Evolutionary conservation across 352 stramenopile genomes (phyloP).

Genomic region (Phytophthora sansomeana): DNA sequence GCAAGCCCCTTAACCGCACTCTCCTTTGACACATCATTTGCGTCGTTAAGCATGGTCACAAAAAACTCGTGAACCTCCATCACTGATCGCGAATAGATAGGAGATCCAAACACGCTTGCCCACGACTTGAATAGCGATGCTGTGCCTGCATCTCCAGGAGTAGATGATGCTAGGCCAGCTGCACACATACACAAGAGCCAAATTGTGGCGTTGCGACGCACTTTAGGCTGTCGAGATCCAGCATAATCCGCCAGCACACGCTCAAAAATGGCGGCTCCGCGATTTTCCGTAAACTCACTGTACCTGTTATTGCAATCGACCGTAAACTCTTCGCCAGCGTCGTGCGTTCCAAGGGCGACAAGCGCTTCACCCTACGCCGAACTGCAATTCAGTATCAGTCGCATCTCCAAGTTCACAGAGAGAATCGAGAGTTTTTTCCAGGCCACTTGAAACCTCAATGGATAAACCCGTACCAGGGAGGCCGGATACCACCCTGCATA

Average conservation of each 20-base stretch:
- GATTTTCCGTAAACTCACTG: slow-evolving; percentile 36
- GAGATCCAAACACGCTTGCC: slow-evolving; percentile 42
- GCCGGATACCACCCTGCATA: slow-evolving; percentile 40
- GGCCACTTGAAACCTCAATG: slow-evolving; percentile 20
- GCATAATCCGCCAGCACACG: slow-evolving; percentile 48
- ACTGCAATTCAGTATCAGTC: slow-evolving; percentile 56
- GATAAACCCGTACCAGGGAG: slow-evolving; percentile 31
- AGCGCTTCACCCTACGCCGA: slow-evolving; percentile 60
- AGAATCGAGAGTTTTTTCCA: slow-evolving; percentile 38
- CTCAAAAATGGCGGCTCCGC: slow-evolving; percentile 48
- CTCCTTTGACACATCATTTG: slow-evolving; percentile 70
- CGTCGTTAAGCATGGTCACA: slow-evolving; percentile 83
- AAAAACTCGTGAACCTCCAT: slow-evolving; percentile 78
- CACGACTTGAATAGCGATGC: slow-evolving; percentile 34
- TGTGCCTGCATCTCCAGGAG: background rate
- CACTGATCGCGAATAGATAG: slow-evolving; percentile 39
- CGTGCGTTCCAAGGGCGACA: slow-evolving; percentile 58
- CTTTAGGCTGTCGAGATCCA: slow-evolving; percentile 46
- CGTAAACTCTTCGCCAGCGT: slow-evolving; percentile 28
- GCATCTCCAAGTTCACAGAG: slow-evolving; percentile 39
- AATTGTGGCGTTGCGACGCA: slow-evolving; percentile 63
- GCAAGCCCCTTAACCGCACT: slow-evolving; percentile 80
- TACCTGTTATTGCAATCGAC: slow-evolving; percentile 22
- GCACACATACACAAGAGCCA: slow-evolving; percentile 80
- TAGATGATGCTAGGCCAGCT: slow-evolving; percentile 40